Evolutionary conservation across 441 rosid species (phyloP), one percentile per base, ranked within the genome.

Genomic region (Brassica balearica): DNA sequence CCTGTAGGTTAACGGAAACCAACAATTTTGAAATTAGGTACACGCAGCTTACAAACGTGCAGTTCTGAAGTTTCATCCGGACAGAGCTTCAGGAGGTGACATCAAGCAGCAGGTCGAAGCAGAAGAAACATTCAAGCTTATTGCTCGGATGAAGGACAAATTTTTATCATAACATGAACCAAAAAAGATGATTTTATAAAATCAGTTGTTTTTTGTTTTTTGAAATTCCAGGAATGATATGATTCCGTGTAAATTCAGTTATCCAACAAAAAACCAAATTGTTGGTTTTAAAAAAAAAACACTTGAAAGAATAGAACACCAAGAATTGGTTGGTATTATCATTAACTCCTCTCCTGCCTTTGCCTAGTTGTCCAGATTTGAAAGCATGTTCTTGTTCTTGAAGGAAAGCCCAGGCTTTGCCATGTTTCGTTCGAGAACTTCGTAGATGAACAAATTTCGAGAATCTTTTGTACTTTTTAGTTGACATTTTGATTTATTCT

Each of bases 101-200:
- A 74, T 95, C 48, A 88, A 86, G 27, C 88, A 83, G 66, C 92
- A 91, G 79, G 92, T 92, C 61, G 98, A 95, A 79, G 91, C 94
- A 0, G 97, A 92, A 80, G 98, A 95, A 79, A 95, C 87, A 70
- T 91, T 95, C 75, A 95, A 95, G 82, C 89, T 91, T 53, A 87
- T 95, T 77, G 87, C 90, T 63, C 97, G 93, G 68, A 87, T 87
- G 90, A 95, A 90, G 84, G 99, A 88, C 83, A 88, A 86, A 74
- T 81, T 86, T 81, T 67, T 77, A 78, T 80, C 77, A 6, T 81
- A 76, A 78, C 58, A 64, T 56, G 20, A 20, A 68, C 67, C 46
- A 36, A 71, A 36, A 71, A 6, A 27, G 53, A 65, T 2, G 43
- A 60, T 14, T 8, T 19, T 12, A n/a, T 12, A 34, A 43, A 2